Evolutionary conservation across 345 rosid species (phyloP).

Genomic region (Psidium friedrichsthalianum): DNA sequence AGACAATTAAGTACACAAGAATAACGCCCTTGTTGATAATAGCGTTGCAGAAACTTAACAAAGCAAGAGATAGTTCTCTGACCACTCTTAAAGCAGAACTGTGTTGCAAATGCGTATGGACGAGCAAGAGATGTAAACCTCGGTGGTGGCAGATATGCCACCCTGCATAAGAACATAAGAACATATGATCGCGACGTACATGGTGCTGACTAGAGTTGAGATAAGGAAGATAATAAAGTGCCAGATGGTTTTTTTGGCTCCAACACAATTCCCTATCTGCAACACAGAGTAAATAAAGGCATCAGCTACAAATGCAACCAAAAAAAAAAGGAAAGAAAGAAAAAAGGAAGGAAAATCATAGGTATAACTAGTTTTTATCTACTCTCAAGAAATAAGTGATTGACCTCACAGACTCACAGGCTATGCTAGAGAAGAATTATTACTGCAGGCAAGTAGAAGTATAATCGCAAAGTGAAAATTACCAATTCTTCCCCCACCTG

Average conservation of each 20-base stretch:
- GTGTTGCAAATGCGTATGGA: constrained; percentile 1
- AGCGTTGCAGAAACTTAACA: constrained; percentile 40
- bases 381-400: neutral
- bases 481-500: neutral
- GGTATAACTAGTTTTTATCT: neutral
- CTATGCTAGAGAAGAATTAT: neutral
- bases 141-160: constrained; percentile 41
- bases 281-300: neutral
- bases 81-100: constrained; percentile 18
- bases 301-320: neutral
- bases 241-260: constrained; percentile 81
- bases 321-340: neutral
- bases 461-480: neutral
- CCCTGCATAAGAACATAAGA: constrained; percentile 16
- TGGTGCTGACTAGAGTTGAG: constrained; percentile 42
- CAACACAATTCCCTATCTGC: constrained; percentile 97
- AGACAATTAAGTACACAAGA: constrained; percentile 61
- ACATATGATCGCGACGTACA: constrained; percentile 35
- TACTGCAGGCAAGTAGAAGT: neutral
- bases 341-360: neutral
- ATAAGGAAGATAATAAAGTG: constrained; percentile 58
- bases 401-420: neutral
- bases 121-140: neutral
- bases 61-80: constrained; percentile 37
- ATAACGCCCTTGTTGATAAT: constrained; percentile 60